Evolutionary conservation across 192 early-diverging fungal genomes (phyloP).

Genomic region (Backusella tarrabulga): DNA sequence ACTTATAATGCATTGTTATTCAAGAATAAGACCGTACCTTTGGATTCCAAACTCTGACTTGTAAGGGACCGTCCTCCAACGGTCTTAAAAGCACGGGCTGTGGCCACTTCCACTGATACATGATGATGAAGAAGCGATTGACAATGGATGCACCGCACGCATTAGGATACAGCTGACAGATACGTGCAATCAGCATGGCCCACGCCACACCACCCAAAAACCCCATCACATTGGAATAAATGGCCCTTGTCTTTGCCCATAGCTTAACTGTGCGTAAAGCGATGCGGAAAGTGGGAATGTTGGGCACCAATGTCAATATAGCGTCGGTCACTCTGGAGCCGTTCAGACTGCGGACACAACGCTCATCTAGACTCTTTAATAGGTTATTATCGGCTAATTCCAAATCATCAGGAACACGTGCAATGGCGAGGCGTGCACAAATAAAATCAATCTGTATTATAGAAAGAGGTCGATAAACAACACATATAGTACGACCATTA

Average conservation of each 20-base stretch:
- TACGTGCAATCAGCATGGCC: constrained; percentile 95
- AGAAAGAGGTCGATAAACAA: neutral
- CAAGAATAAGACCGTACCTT: constrained; percentile 34
- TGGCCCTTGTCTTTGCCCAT: constrained; percentile 91
- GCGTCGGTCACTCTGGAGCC: constrained; percentile 97
- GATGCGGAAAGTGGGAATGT: constrained; percentile 83
- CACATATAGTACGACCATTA: neutral
- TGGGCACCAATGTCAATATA: constrained; percentile 91
- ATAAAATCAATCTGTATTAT: constrained; percentile 83
- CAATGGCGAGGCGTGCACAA: constrained; percentile 75
- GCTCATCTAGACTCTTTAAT: constrained; percentile 85
- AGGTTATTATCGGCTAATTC: constrained; percentile 85
- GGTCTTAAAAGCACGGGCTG: constrained; percentile 85
- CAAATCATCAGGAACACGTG: constrained; percentile 80
- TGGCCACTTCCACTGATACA: constrained; percentile 93
- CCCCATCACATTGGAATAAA: constrained; percentile 97
- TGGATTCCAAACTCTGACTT: constrained; percentile 95
- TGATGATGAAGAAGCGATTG: constrained; percentile 84
- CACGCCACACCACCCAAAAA: constrained; percentile 99
- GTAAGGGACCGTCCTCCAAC: constrained; percentile 85
- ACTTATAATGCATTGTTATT: too few relatives aligned
- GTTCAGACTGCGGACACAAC: constrained; percentile 87
- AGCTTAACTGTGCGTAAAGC: constrained; percentile 93
- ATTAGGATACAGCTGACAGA: constrained; percentile 96
- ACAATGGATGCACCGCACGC: constrained; percentile 87